Percentiles rank a stretch among this genome's conserved stretches.
Conservation (phyloP, 2,329 filamentous ascomycete genomes). For the Thyridium curvatum region DNA sequence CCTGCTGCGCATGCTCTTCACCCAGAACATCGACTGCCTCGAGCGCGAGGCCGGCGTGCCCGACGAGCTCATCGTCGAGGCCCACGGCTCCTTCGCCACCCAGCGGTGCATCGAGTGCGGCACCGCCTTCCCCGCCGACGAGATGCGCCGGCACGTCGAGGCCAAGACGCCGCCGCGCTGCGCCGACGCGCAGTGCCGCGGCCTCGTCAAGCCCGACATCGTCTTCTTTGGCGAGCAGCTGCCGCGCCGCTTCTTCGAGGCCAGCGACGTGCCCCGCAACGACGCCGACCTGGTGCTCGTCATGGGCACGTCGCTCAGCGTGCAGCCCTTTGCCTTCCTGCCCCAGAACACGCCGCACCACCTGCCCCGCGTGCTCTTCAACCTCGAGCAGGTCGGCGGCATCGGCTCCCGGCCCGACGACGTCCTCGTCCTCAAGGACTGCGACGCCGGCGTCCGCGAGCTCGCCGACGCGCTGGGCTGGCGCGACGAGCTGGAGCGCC, state of each 20-base stretch:
- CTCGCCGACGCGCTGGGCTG: slow-evolving; percentile 79
- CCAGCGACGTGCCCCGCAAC: slow-evolving; percentile 41
- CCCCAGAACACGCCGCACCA: slow-evolving; percentile 55
- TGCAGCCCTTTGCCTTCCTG: slow-evolving; percentile 83
- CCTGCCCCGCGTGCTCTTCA: slow-evolving; percentile 77
- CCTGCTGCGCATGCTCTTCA: slow-evolving; percentile 79
- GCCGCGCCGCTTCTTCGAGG: slow-evolving; percentile 58
- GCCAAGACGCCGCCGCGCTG: slow-evolving; percentile 68
- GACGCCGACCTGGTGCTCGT: slow-evolving; percentile 74
- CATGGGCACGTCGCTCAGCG: slow-evolving; percentile 81
- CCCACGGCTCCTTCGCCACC: slow-evolving; percentile 88
- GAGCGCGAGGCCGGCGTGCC: slow-evolving; percentile 84
- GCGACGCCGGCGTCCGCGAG: slow-evolving; percentile 72
- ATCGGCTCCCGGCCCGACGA: slow-evolving; percentile 76
- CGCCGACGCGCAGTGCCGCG: slow-evolving; percentile 51
- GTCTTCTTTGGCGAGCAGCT: slow-evolving; percentile 76
- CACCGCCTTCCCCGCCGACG: slow-evolving; percentile 59
- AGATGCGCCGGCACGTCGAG: slow-evolving; percentile 66
- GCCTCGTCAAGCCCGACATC: slow-evolving; percentile 88
- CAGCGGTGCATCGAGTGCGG: slow-evolving; percentile 91
- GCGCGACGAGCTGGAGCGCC: slow-evolving; percentile 70
- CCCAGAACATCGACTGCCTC: slow-evolving; percentile 95
- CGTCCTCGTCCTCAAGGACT: slow-evolving; percentile 75
- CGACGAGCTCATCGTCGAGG: slow-evolving; percentile 76
- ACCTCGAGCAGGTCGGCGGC: slow-evolving; percentile 74